A percentile compares a stretch with the other conserved stretches of the same genome.
These are phyloP conservation scores for Neonectria hederae DNA, from an alignment of 2,329 filamentous ascomycete species.

Conservation along the genomic window DNA sequence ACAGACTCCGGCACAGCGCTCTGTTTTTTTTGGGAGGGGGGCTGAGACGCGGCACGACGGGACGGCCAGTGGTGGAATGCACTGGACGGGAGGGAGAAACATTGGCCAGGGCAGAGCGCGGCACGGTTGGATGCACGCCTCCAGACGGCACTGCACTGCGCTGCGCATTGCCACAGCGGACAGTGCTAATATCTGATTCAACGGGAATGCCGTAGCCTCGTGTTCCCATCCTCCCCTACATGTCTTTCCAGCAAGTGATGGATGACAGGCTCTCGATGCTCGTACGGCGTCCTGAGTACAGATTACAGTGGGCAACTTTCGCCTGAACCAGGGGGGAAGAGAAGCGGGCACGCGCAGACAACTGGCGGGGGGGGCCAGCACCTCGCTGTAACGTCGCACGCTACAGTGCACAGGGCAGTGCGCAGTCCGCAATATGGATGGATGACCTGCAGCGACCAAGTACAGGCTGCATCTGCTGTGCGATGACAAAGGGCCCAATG, in stretches of 20 bases:
- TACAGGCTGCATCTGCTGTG: background rate
- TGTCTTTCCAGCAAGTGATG: background rate
- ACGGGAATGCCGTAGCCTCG: slow-evolving; percentile 4
- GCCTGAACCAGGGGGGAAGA: slow-evolving; percentile 6
- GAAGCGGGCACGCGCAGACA: background rate
- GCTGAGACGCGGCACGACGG: background rate
- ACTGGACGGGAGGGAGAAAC: background rate
- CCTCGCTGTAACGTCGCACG: slow-evolving; percentile 27
- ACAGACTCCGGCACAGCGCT: slow-evolving; percentile 2
- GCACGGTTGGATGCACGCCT: background rate
- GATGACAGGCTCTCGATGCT: background rate
- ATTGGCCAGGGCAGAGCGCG: background rate
- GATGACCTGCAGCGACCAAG: background rate
- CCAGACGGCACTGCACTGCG: background rate
- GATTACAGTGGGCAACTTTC: slow-evolving; percentile 2
- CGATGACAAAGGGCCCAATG: background rate
- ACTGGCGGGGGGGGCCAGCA: background rate
- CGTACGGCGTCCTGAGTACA: no score
- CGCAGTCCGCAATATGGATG: background rate
- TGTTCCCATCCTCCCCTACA: background rate
- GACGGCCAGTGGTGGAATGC: slow-evolving; percentile 11
- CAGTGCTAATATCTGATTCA: slow-evolving; percentile 19
- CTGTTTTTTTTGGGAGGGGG: background rate
- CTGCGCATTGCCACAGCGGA: slow-evolving; percentile 13
- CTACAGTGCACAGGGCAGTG: slow-evolving; percentile 21